Evolutionary conservation across 1,139 yeast species (phyloP), one percentile per base, ranked within the genome.

Genomic region (Torulaspora pretoriensis): DNA sequence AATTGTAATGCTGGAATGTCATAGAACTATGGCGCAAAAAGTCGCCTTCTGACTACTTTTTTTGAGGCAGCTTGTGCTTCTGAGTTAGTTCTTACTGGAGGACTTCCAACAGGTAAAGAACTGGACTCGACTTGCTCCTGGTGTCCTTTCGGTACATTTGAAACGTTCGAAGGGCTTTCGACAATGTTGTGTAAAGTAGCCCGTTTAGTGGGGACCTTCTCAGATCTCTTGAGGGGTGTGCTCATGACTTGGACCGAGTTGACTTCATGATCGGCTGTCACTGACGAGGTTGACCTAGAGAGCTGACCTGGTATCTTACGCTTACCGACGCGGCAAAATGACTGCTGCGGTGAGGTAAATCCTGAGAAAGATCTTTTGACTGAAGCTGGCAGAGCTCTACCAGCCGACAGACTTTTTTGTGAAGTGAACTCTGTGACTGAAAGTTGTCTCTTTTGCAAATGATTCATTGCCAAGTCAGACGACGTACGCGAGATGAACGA

Each of bases 1-100:
- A 5, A 29, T 29, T 13, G 32, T 29, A 29, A 14, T 14, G 32
- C 32, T 29, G 14, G 10, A 14, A 4, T 22, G 16, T 23, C 9
- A 6, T 8, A 2, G 13, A 38, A 27, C 23, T 49, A 49, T 10
- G 67, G 66, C 7, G 65, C 66, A 49, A 68, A 68, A 17, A 68
- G 42, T 14, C 66, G 55, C 52, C 71, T 57, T 48, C 63, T 62
- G 2, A 65, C 68, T 26, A 56, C 60, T 42, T 56, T 61, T 31
- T 46, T 54, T 10, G 46, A 30, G 10, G 35, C 12, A 22, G 19
- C 22, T n/a, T 19, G 28, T 4, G 19, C 22, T 12, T 17, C 10
- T 12, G 40, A 6, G 3, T 10, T 17, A 13, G 13, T 23, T 10
- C 30, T 17, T 26, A 19, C 13, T 7, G 8, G 23, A n/a, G 29